Percentiles rank a stretch among this genome's conserved stretches.
Conservation (phyloP, 768 basidiomycete genomes). For the Mycena galopus region DNA sequence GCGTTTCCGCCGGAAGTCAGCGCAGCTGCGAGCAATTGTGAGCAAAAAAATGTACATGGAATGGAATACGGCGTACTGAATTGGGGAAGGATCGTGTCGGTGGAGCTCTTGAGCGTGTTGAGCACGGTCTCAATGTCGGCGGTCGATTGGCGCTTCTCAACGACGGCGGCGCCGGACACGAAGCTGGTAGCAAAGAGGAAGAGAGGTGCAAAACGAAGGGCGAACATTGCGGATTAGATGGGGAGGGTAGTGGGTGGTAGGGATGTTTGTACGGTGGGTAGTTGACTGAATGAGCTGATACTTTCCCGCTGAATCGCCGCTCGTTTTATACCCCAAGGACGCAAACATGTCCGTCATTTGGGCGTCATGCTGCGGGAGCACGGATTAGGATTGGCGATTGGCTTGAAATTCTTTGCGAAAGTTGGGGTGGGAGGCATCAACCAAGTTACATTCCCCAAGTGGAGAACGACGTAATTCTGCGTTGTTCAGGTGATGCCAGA, state of each 20-base stretch:
- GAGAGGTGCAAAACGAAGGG: conserved; percentile 29
- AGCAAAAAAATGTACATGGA: not conserved
- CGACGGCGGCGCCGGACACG: conserved; percentile 24
- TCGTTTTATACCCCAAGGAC: not conserved
- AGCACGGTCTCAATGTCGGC: conserved; percentile 39
- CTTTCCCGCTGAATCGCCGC: too few species aligned
- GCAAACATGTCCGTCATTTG: not conserved
- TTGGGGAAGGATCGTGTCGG: conserved; percentile 38
- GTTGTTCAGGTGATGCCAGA: not conserved
- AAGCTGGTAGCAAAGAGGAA: conserved; percentile 28
- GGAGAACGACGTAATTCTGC: conserved; percentile 6
- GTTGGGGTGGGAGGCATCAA: conserved; percentile 18
- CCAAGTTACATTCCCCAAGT: not conserved
- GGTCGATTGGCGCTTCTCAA: conserved; percentile 32
- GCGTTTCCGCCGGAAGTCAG: conserved; percentile 33
- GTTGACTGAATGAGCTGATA: conserved; percentile 14
- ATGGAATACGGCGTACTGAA: conserved; percentile 38
- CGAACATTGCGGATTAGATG: conserved; percentile 27
- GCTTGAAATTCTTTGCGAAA: not conserved
- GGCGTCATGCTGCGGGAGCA: not conserved
- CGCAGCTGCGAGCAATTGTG: conserved; percentile 9
- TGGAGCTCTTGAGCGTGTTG: conserved; percentile 36
- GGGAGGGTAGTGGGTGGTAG: not conserved
- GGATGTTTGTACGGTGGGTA: too few species aligned
- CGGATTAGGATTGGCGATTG: not conserved